phyloP scores from a whole-genome alignment of 2,329 filamentous ascomycete species.

The Verticillium nonalfalfae region DNA sequence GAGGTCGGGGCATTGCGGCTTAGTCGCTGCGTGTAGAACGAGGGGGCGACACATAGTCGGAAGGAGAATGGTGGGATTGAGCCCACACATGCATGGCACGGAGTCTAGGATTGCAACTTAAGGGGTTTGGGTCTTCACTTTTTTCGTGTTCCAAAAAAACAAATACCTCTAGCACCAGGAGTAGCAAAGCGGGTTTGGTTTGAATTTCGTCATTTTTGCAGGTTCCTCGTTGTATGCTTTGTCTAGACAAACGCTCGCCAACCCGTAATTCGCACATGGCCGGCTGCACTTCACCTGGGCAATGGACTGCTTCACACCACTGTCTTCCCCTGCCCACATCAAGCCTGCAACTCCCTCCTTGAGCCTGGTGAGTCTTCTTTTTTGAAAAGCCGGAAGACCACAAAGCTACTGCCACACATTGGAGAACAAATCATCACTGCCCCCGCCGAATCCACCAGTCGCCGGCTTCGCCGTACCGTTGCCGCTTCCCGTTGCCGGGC shows the following conservation, averaged over 20 bases:
- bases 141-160: neutral
- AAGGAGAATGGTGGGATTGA: neutral
- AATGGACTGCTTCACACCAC: neutral
- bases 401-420: conserved; percentile 79
- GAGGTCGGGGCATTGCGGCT: too few species aligned
- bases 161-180: neutral
- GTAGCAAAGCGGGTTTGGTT: neutral
- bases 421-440: conserved; percentile 82
- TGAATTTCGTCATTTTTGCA: neutral
- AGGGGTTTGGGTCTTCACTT: neutral
- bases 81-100: neutral
- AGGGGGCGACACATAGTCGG: neutral
- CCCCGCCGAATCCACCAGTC: conserved; percentile 48
- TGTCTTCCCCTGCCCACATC: too few species aligned
- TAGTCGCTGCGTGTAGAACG: too few species aligned
- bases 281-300: neutral
- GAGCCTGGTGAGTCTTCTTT: too few species aligned
- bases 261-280: neutral
- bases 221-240: neutral
- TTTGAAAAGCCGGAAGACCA: too few species aligned
- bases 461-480: conserved; percentile 43
- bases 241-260: neutral
- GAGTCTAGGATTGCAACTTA: neutral
- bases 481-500: conserved; percentile 29
- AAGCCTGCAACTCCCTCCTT: neutral